Percentiles rank a stretch among this genome's conserved stretches.
Evolutionary conservation across 306 rosid genomes (phyloP).

Genomic region (Cyclanthera cordifolia): DNA sequence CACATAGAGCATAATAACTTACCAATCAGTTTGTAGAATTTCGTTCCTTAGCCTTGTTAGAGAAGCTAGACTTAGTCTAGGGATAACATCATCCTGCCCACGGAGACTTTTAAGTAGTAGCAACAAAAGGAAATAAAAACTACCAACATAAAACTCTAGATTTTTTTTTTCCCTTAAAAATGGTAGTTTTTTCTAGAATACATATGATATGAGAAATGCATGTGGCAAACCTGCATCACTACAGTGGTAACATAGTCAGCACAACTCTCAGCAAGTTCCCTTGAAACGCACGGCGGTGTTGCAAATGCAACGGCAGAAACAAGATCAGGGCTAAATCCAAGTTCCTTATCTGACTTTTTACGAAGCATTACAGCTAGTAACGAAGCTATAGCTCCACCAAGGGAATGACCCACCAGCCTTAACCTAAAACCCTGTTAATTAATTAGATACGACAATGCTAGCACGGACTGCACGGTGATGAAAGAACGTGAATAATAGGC

Average conservation of each 20-base stretch:
- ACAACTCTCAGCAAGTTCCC: slow-evolving; percentile 77
- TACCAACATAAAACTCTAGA: not conserved
- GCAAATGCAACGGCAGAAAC: slow-evolving; percentile 76
- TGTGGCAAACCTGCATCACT: slow-evolving; percentile 74
- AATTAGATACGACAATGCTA: slow-evolving; percentile 27
- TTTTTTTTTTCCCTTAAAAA: not conserved
- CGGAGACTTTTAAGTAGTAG: slow-evolving; percentile 15
- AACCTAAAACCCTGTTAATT: slow-evolving; percentile 85
- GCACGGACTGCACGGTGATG: slow-evolving; percentile 8
- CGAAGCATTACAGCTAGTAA: slow-evolving; percentile 75
- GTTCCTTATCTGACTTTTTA: slow-evolving; percentile 62
- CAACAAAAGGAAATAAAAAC: slow-evolving; percentile 15
- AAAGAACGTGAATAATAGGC: slow-evolving; percentile 14
- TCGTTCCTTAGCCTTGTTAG: slow-evolving; percentile 76
- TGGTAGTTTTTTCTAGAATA: not conserved
- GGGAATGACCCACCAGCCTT: slow-evolving; percentile 94
- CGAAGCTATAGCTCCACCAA: slow-evolving; percentile 92
- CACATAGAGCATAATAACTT: slow-evolving; percentile 24
- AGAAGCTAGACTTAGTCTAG: slow-evolving; percentile 69
- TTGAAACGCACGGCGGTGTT: slow-evolving; percentile 85
- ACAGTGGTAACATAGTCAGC: slow-evolving; percentile 66
- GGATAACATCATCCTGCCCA: slow-evolving; percentile 77
- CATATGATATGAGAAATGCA: slow-evolving; percentile 18
- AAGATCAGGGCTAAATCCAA: slow-evolving; percentile 78
- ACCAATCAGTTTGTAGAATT: slow-evolving; percentile 95